Percentiles rank a stretch among this genome's conserved stretches.
These are phyloP conservation scores for Alternaria infectoria DNA, from an alignment of 2,329 filamentous ascomycete genomes.

Conservation along the genomic window DNA sequence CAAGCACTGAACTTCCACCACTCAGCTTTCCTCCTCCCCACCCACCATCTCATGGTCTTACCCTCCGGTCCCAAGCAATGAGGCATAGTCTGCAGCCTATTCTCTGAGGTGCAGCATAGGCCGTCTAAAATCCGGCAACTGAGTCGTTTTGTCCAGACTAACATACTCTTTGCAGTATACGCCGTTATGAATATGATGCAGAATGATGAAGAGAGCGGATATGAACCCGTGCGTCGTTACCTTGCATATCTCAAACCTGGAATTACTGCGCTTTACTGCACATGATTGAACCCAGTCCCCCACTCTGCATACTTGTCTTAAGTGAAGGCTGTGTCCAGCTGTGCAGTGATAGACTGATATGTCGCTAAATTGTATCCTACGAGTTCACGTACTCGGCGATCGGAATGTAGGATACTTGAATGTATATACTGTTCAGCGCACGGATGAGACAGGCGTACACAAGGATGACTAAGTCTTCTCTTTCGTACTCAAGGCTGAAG, in stretches of 20 bases:
- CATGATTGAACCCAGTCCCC: conserved; percentile 59
- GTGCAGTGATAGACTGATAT: conserved; percentile 65
- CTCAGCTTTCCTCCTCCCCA: conserved; percentile 62
- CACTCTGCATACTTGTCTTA: conserved; percentile 64
- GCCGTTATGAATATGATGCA: conserved; percentile 33
- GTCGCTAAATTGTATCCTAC: conserved; percentile 64
- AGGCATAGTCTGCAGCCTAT: conserved; percentile 16
- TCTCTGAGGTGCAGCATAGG: conserved; percentile 27
- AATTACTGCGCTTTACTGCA: conserved; percentile 14
- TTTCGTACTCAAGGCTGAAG: conserved; percentile 56
- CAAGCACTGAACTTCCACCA: conserved; percentile 30
- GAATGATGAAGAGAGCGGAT: conserved; percentile 26
- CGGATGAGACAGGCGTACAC: conserved; percentile 69
- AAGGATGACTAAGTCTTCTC: conserved; percentile 66
- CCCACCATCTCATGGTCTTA: conserved; percentile 66
- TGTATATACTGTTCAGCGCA: conserved; percentile 68
- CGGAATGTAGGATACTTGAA: conserved; percentile 61
- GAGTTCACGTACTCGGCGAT: conserved; percentile 62
- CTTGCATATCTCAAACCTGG: conserved; percentile 22
- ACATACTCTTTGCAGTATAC: background rate
- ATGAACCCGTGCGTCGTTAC: conserved; percentile 40
- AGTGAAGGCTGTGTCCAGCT: conserved; percentile 47
- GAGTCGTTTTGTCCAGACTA: conserved; percentile 16
- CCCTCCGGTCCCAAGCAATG: conserved; percentile 64
- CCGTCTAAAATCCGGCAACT: conserved; percentile 19